A percentile compares a stretch with the other conserved stretches of the same genome.
Evolutionary conservation across 208 protist species (phyloP).

Genomic region (Trichomonas vaginalis): DNA sequence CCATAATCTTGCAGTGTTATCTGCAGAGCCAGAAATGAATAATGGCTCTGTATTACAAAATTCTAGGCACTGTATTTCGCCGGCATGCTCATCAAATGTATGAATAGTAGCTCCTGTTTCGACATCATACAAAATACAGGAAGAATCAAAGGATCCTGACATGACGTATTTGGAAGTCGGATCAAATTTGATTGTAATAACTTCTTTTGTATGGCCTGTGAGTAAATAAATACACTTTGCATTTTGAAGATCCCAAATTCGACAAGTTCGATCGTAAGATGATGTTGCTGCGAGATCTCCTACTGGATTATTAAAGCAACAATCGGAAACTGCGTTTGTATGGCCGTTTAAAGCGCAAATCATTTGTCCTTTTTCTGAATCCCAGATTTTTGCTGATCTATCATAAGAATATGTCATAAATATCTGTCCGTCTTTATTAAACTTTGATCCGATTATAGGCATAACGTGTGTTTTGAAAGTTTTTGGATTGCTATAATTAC

Average conservation of each 20-base stretch:
- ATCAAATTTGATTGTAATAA: neutral
- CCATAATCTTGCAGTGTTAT: constrained; percentile 85
- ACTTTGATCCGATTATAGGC: neutral
- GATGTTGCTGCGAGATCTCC: neutral
- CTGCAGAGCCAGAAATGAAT: constrained; percentile 72
- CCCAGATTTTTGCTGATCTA: neutral
- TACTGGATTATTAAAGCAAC: neutral
- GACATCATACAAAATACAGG: neutral
- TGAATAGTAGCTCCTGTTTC: constrained; percentile 29
- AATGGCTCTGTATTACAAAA: constrained; percentile 47
- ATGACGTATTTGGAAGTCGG: neutral
- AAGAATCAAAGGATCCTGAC: neutral
- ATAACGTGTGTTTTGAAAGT: neutral
- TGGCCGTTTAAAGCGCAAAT: neutral
- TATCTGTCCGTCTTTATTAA: neutral
- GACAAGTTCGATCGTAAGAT: neutral
- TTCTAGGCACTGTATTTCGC: constrained; percentile 68
- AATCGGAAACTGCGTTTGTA: neutral
- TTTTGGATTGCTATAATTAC: neutral
- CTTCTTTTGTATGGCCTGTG: neutral
- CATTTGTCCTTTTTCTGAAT: neutral
- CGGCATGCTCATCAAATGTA: constrained; percentile 64
- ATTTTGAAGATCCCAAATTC: neutral
- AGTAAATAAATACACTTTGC: neutral
- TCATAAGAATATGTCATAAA: neutral